Evolutionary conservation across 1,284 basidiomycete species (phyloP).

Genomic region (Xanthoconium separans): DNA sequence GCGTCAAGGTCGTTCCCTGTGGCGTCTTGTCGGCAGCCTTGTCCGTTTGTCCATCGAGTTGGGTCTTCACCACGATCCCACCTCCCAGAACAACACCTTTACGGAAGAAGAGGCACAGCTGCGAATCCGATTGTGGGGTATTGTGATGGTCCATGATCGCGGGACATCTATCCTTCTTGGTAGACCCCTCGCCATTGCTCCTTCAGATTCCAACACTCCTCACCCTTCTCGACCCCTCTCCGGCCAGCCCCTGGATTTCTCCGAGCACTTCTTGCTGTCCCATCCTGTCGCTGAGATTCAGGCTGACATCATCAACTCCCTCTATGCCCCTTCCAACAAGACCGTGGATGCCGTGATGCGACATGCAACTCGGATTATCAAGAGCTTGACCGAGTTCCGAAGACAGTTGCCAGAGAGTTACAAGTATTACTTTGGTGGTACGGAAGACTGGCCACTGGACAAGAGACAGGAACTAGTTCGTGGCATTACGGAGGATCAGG

Average conservation of each 20-base stretch:
- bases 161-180: constrained; percentile 82
- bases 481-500: constrained; percentile 73
- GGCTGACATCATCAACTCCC: constrained; percentile 79
- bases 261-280: constrained; percentile 71
- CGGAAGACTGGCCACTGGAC: constrained; percentile 67
- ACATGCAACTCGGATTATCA: constrained; percentile 73
- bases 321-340: constrained; percentile 71
- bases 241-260: constrained; percentile 42
- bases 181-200: constrained; percentile 76
- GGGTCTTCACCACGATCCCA: constrained; percentile 80
- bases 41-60: constrained; percentile 77
- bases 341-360: constrained; percentile 66
- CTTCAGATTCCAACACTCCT: constrained; percentile 75
- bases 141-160: constrained; percentile 78
- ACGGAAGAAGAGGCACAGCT: constrained; percentile 71
- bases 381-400: constrained; percentile 67
- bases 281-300: constrained; percentile 75
- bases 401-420: constrained; percentile 66
- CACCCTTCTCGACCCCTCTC: constrained; percentile 54
- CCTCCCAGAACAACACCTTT: constrained; percentile 61
- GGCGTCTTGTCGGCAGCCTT: constrained; percentile 80
- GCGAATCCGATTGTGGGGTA: constrained; percentile 77
- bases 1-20: constrained; percentile 80
- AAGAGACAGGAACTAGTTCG: constrained; percentile 63
- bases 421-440: constrained; percentile 68